phyloP scores from a whole-genome alignment of 106 monocot species.

The Apostasia ramifera region DNA sequence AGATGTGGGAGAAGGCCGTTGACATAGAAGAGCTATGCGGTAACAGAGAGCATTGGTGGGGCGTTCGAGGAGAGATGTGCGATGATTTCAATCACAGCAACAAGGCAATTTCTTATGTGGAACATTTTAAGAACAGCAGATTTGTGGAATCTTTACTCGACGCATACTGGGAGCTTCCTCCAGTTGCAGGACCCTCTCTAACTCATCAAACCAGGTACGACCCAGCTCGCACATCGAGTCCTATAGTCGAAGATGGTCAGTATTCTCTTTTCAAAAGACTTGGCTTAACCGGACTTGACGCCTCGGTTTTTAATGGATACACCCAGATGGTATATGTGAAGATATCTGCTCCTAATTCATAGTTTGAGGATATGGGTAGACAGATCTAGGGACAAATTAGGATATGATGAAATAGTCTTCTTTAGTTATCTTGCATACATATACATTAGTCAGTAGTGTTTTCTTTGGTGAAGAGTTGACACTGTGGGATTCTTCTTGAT shows the following conservation, averaged over 20 bases:
- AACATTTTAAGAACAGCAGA: constrained; percentile 66
- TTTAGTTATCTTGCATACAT: no score
- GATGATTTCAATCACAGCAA: constrained; percentile 66
- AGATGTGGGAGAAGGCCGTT: constrained; percentile 63
- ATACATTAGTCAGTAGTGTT: no score
- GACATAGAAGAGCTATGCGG: constrained; percentile 54
- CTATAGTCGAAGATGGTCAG: constrained; percentile 56
- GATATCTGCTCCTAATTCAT: constrained; percentile 20
- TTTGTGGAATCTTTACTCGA: constrained; percentile 55
- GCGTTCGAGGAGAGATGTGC: constrained; percentile 50
- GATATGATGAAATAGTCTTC: not conserved
- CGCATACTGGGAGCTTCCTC: constrained; percentile 68
- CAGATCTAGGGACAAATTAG: not conserved
- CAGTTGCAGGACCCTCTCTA: constrained; percentile 57
- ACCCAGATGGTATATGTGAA: constrained; percentile 56
- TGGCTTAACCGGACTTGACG: constrained; percentile 35
- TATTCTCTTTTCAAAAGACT: constrained; percentile 37
- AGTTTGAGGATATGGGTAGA: not conserved
- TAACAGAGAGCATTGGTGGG: constrained; percentile 63
- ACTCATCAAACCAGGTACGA: constrained; percentile 67
- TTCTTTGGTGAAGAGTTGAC: no score
- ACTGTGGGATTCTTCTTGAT: no score
- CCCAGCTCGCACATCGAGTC: constrained; percentile 47
- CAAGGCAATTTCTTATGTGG: constrained; percentile 37
- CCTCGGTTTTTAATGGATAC: constrained; percentile 56